These are phyloP conservation scores for Phytophthora ramorum DNA, from an alignment of 352 stramenopile species.

Conservation along the genomic window DNA sequence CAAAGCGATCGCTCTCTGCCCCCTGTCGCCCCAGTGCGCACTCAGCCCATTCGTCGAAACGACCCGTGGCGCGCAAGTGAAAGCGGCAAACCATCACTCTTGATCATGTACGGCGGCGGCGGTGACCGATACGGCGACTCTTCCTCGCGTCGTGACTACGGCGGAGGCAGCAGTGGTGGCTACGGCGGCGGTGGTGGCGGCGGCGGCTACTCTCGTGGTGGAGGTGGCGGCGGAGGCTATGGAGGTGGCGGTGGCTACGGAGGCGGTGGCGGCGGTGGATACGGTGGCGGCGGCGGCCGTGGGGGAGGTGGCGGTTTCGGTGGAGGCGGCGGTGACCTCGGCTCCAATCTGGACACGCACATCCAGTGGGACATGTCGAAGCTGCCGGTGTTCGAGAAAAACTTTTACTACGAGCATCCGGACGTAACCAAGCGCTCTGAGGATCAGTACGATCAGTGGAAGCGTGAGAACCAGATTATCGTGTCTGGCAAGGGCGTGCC, in stretches of 20 bases:
- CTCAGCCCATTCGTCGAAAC: slow-evolving; percentile 36
- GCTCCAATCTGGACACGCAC: slow-evolving; percentile 87
- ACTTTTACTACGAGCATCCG: slow-evolving; percentile 99
- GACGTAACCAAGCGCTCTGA: slow-evolving; percentile 94
- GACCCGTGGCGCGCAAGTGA: slow-evolving; percentile 18
- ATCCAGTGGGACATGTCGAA: slow-evolving; percentile 97
- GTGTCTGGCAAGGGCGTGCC: slow-evolving; percentile 96
- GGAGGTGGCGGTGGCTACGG: slow-evolving; percentile 42
- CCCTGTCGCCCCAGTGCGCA: slow-evolving; percentile 2
- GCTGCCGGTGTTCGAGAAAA: slow-evolving; percentile 98
- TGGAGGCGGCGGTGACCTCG: slow-evolving; percentile 71
- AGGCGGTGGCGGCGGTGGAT: slow-evolving; percentile 35
- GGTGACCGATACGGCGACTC: slow-evolving; percentile 77
- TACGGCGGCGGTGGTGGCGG: slow-evolving; percentile 38
- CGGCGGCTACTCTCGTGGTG: slow-evolving; percentile 38
- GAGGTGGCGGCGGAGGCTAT: slow-evolving; percentile 31
- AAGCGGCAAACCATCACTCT: slow-evolving; percentile 32
- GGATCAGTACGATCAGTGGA: slow-evolving; percentile 92
- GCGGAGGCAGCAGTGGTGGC: slow-evolving; percentile 29
- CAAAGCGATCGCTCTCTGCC: slow-evolving; percentile 38
- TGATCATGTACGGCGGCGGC: slow-evolving; percentile 75
- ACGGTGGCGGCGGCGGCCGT: slow-evolving; percentile 39
- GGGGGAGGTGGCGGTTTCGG: slow-evolving; percentile 43
- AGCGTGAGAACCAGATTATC: slow-evolving; percentile 94
- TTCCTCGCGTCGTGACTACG: slow-evolving; percentile 76